These are phyloP conservation scores for Paraphaeosphaeria minitans DNA, from an alignment of 2,329 filamentous ascomycete species.

Conservation along the genomic window DNA sequence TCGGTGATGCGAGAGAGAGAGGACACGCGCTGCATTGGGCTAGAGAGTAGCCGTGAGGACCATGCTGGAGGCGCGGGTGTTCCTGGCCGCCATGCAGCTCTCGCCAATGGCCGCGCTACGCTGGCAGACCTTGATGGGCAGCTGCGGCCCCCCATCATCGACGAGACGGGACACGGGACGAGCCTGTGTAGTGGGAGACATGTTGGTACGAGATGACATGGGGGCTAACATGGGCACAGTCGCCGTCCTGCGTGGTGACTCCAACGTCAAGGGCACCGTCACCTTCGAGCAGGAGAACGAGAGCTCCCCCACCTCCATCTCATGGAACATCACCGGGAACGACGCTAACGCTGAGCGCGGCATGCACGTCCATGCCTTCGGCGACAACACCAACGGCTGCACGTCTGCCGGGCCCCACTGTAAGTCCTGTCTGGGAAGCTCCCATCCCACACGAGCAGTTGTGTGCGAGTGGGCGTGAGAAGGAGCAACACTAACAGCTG, in stretches of 20 bases:
- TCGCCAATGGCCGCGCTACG: constrained; percentile 29
- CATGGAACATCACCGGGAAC: constrained; percentile 90
- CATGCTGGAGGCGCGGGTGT: constrained; percentile 25
- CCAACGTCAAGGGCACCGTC: constrained; percentile 91
- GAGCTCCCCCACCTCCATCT: constrained; percentile 79
- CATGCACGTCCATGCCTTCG: constrained; percentile 98
- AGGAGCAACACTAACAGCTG: too few species aligned
- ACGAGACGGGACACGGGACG: constrained; percentile 10
- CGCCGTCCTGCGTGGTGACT: constrained; percentile 96
- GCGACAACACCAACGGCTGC: constrained; percentile 99
- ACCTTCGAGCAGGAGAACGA: constrained; percentile 92
- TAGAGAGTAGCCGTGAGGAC: constrained; percentile 24
- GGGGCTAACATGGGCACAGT: constrained; percentile 60
- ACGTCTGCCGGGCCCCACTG: constrained; percentile 97
- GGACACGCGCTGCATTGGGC: constrained; percentile 27
- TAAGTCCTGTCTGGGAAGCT: constrained; percentile 59
- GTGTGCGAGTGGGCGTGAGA: too few species aligned
- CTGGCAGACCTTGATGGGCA: constrained; percentile 38
- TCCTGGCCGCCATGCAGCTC: constrained; percentile 1
- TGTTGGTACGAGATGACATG: background rate
- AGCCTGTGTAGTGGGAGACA: background rate
- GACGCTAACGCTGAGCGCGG: constrained; percentile 95
- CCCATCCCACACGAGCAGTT: too few species aligned
- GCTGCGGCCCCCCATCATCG: too few species aligned
- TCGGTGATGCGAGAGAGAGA: background rate